phyloP scores from a whole-genome alignment of 352 stramenopile species.

The Pythium diclinum region DNA sequence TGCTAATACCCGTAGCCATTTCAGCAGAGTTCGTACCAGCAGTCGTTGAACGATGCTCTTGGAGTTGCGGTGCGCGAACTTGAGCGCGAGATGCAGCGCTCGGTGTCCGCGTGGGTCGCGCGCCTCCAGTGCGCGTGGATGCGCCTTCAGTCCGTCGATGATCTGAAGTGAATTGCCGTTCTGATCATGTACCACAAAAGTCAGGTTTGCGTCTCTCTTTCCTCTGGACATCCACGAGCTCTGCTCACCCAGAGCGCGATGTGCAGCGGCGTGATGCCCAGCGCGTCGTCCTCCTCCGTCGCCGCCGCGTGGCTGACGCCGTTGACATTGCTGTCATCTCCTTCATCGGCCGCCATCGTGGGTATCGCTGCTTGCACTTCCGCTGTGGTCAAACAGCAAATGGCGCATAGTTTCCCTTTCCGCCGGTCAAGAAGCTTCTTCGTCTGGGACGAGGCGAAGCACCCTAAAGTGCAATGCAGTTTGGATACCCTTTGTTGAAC shows the following conservation, averaged over 20 bases:
- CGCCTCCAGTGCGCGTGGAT: constrained; percentile 39
- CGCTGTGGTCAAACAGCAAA: background rate
- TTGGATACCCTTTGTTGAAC: background rate
- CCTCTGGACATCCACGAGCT: background rate
- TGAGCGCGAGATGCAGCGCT: constrained; percentile 60
- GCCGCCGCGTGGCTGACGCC: background rate
- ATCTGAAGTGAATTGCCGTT: constrained; percentile 65
- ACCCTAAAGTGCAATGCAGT: no score
- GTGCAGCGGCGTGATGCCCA: constrained; percentile 40
- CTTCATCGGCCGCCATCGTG: constrained; percentile 1
- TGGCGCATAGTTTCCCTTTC: background rate
- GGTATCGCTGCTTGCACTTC: background rate
- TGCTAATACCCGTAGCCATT: background rate
- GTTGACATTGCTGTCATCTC: background rate
- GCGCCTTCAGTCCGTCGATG: constrained; percentile 29
- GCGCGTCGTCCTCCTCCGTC: background rate
- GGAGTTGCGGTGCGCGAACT: constrained; percentile 61
- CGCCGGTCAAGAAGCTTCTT: background rate
- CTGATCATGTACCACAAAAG: constrained; percentile 22
- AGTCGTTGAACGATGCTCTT: constrained; percentile 50
- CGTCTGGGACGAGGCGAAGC: background rate
- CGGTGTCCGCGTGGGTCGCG: constrained; percentile 57
- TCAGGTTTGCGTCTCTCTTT: background rate
- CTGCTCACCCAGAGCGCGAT: constrained; percentile 55
- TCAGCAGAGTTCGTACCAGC: constrained; percentile 33